These are phyloP conservation scores for Cordyceps militaris DNA, from an alignment of 2,329 filamentous ascomycete species.

Conservation along the genomic window DNA sequence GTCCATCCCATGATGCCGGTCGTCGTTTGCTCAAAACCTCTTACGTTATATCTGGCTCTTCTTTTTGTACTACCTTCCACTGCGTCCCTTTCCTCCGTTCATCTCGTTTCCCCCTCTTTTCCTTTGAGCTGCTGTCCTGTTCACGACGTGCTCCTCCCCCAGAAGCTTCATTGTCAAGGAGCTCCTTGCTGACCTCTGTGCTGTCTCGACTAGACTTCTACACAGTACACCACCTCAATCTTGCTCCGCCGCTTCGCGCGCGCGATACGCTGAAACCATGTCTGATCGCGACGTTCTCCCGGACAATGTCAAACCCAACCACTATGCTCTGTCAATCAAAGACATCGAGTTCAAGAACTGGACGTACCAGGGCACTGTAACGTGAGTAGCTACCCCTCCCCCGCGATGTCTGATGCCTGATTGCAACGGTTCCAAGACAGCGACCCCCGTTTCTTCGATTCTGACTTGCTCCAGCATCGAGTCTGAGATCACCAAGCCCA, in stretches of 20 bases:
- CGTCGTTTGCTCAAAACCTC: background rate
- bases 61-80: background rate
- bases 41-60: conserved; percentile 10
- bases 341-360: conserved; percentile 69
- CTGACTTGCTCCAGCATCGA: conserved; percentile 52
- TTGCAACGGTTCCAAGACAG: background rate
- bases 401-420: background rate
- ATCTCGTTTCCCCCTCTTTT: background rate
- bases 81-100: background rate
- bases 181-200: conserved; percentile 5
- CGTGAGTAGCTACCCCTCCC: conserved; percentile 30
- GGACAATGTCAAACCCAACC: conserved; percentile 64
- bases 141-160: background rate
- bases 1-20: background rate
- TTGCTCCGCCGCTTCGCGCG: conserved; percentile 9
- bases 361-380: conserved; percentile 77
- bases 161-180: background rate
- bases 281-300: conserved; percentile 57
- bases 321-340: conserved; percentile 78
- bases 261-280: conserved; percentile 31
- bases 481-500: conserved; percentile 61
- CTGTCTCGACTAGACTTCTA: background rate
- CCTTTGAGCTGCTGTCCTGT: background rate
- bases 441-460: background rate
- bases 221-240: background rate